These are phyloP conservation scores for Apiospora aurea DNA, from an alignment of 2,329 filamentous ascomycete genomes.

Conservation along the genomic window DNA sequence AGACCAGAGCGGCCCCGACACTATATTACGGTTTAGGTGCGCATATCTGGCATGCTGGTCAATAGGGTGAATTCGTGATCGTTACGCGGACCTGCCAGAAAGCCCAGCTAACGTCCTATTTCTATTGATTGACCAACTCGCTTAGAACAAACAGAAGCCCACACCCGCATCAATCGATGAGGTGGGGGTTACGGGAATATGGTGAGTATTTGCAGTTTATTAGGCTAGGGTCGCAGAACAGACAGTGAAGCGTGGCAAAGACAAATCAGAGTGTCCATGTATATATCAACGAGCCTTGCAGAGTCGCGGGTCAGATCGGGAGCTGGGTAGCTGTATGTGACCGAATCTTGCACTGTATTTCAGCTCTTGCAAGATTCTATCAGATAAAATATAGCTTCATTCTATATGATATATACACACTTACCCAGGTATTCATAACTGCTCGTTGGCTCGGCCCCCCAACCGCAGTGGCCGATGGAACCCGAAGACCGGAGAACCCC, in stretches of 20 bases:
- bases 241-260: neutral
- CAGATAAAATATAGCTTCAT: neutral
- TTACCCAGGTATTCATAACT: neutral
- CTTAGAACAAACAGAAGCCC: neutral
- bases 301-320: neutral
- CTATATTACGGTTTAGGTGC: too few relatives aligned
- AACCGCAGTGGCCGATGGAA: neutral
- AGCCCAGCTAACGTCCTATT: neutral
- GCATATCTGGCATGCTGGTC: neutral
- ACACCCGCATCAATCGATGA: neutral
- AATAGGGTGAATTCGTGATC: neutral
- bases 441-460: neutral
- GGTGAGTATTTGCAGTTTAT: neutral
- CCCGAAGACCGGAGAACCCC: constrained; percentile 10
- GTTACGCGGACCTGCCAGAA: neutral
- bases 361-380: neutral
- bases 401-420: neutral
- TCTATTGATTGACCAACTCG: neutral
- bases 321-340: neutral
- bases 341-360: neutral
- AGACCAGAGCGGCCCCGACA: too few relatives aligned
- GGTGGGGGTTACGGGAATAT: neutral
- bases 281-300: neutral
- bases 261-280: neutral
- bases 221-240: neutral